phyloP scores from a whole-genome alignment of 2,329 filamentous ascomycete species.

The Ascosphaera apis region DNA sequence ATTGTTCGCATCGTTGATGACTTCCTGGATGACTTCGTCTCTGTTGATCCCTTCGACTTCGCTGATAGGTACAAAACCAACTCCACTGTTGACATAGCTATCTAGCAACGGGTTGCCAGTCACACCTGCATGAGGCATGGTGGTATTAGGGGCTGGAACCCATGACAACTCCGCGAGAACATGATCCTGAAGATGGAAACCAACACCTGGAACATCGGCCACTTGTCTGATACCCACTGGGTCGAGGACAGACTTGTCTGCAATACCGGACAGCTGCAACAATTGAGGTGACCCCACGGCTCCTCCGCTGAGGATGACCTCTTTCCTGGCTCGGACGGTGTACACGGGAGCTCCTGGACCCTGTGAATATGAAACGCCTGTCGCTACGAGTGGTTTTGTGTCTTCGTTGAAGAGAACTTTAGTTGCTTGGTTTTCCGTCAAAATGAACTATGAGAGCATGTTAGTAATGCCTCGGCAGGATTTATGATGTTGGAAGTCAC shows the following conservation, averaged over 20 bases:
- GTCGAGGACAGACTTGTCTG: slow-evolving; percentile 15
- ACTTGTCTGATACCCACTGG: slow-evolving; percentile 17
- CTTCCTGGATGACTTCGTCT: neutral
- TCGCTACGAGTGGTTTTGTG: neutral
- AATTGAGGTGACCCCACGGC: slow-evolving; percentile 20
- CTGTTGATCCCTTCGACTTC: neutral
- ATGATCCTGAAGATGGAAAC: slow-evolving; percentile 12
- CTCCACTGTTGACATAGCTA: neutral
- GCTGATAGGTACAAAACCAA: neutral
- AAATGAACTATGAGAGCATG: neutral
- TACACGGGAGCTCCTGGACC: neutral
- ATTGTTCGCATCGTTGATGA: neutral
- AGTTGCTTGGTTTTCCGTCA: neutral
- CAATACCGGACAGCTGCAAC: slow-evolving; percentile 27
- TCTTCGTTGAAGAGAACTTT: slow-evolving; percentile 4
- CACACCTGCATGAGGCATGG: neutral
- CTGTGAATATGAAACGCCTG: neutral
- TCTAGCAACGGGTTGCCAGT: neutral
- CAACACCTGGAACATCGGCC: slow-evolving; percentile 24
- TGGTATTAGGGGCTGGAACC: neutral
- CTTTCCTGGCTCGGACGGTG: slow-evolving; percentile 4
- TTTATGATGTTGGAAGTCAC: no score
- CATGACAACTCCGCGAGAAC: neutral
- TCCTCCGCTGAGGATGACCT: slow-evolving; percentile 20
- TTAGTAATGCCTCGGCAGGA: no score